Evolutionary conservation across 1,139 yeast genomes (phyloP).

Genomic region (Candida glucosophila): DNA sequence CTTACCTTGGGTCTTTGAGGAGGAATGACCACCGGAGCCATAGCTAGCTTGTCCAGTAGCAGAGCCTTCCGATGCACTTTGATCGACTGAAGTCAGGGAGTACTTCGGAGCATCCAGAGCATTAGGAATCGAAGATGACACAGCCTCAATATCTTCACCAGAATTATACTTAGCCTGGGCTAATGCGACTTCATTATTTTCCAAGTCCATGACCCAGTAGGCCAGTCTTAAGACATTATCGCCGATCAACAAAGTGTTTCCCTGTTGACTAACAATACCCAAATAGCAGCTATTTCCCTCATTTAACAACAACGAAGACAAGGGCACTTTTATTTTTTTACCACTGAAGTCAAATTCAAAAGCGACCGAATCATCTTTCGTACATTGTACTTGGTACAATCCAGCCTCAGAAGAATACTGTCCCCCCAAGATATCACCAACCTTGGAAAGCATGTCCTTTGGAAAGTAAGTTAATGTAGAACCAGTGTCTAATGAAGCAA

Average conservation of each 20-base stretch:
- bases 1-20: not conserved
- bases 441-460: slow-evolving; percentile 12
- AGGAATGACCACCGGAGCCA: slow-evolving; percentile 2
- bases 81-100: slow-evolving; percentile 4
- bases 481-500: slow-evolving; percentile 37
- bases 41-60: slow-evolving; percentile 3
- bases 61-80: not conserved
- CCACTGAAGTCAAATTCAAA: slow-evolving; percentile 33
- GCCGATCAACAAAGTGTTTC: slow-evolving; percentile 39
- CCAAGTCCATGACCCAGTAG: slow-evolving; percentile 73
- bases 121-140: slow-evolving; percentile 30
- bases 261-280: slow-evolving; percentile 20
- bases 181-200: slow-evolving; percentile 51
- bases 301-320: slow-evolving; percentile 16
- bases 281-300: slow-evolving; percentile 16
- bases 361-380: slow-evolving; percentile 9
- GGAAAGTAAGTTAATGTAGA: slow-evolving; percentile 32
- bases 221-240: slow-evolving; percentile 68
- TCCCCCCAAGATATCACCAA: slow-evolving; percentile 23
- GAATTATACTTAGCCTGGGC: slow-evolving; percentile 49
- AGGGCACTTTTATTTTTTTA: slow-evolving; percentile 27
- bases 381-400: slow-evolving; percentile 14
- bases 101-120: slow-evolving; percentile 16
- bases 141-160: slow-evolving; percentile 32
- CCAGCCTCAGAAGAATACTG: slow-evolving; percentile 6